phyloP scores from a whole-genome alignment of 1,139 yeast genomes.

The Pichia sp. region DNA sequence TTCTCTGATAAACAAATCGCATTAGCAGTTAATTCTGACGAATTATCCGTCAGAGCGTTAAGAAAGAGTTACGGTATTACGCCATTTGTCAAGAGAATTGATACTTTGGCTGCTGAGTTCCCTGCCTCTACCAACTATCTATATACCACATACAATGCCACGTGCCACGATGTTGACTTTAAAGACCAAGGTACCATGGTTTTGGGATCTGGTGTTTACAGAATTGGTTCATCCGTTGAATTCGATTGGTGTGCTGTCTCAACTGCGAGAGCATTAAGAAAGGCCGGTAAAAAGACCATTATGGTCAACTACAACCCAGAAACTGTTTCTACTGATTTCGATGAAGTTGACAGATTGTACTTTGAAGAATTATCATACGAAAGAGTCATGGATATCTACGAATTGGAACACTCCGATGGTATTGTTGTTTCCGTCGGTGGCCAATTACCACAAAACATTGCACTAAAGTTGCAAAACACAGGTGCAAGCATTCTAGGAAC shows the following conservation, averaged over 20 bases:
- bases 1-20: conserved; percentile 95
- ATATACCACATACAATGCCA: conserved; percentile 93
- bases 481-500: conserved; percentile 93
- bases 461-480: conserved; percentile 72
- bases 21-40: conserved; percentile 55
- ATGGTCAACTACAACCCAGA: conserved; percentile 99
- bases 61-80: conserved; percentile 75
- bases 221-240: conserved; percentile 98
- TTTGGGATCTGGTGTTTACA: conserved; percentile 95
- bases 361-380: conserved; percentile 93
- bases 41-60: conserved; percentile 73
- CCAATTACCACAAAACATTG: conserved; percentile 95
- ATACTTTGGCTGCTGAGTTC: conserved; percentile 97
- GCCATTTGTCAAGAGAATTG: conserved; percentile 95
- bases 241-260: conserved; percentile 99
- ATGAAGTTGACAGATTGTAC: conserved; percentile 94
- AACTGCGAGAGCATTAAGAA: conserved; percentile 90
- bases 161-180: conserved; percentile 76
- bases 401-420: conserved; percentile 82
- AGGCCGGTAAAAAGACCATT: conserved; percentile 80
- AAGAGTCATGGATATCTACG: conserved; percentile 96
- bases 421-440: conserved; percentile 98
- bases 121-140: conserved; percentile 95
- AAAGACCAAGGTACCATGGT: conserved; percentile 92
- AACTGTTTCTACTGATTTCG: conserved; percentile 97